These are phyloP conservation scores for Citrus cavaleriei DNA, from an alignment of 345 rosid genomes.

Conservation along the genomic window DNA sequence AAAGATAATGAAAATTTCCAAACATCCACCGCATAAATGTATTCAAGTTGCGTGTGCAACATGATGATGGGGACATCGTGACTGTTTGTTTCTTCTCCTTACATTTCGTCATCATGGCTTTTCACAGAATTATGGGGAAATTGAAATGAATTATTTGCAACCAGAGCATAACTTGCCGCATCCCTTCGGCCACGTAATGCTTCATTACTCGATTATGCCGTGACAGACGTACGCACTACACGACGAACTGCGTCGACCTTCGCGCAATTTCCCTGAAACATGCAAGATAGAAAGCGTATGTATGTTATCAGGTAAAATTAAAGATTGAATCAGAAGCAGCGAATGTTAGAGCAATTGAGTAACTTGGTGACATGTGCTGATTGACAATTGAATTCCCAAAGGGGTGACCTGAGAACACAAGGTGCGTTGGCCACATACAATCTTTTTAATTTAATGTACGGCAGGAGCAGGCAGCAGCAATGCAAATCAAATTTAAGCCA, in stretches of 20 bases:
- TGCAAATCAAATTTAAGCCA: neutral
- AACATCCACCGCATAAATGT: no score
- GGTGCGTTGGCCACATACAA: neutral
- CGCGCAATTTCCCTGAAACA: neutral
- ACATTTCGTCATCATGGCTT: no score
- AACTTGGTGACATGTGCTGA: neutral
- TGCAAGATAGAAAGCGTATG: neutral
- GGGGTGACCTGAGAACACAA: conserved; percentile 48
- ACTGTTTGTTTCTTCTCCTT: neutral
- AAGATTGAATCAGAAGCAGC: neutral
- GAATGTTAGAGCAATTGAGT: neutral
- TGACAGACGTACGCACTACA: no score
- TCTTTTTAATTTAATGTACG: neutral
- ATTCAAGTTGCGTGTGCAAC: neutral
- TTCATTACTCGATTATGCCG: neutral
- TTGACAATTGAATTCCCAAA: conserved; percentile 14
- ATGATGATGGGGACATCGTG: neutral
- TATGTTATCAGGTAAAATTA: conserved; percentile 13
- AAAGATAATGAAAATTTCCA: no score
- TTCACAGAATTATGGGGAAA: neutral
- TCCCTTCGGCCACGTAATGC: neutral
- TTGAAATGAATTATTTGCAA: neutral
- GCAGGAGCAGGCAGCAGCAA: neutral
- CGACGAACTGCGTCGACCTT: neutral
- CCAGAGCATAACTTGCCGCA: no score